Base-by-base conservation (phyloP, 805 yeast genomes). In the Spathaspora sp. region DNA sequence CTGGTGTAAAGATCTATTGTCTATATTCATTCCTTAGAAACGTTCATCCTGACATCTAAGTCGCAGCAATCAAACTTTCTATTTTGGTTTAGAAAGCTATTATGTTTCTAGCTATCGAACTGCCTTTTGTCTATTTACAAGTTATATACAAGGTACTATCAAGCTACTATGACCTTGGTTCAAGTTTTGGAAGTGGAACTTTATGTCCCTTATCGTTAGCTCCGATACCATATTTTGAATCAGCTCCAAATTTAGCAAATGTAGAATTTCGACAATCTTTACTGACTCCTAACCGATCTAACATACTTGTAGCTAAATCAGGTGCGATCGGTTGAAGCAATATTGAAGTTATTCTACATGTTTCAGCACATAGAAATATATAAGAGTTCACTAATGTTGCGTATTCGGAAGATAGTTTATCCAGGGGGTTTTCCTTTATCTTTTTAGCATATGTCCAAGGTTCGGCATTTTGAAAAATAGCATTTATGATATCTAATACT, bases 261-360 rank as follows among this genome's bases (percentile, higher is more conserved):
- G 72, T 69, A 5, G 75, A 42, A 1, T 69, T 61, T 44, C 93
- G 69, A 16, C 69, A 71, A 0, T 59, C 62, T 1, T 55, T 44
- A 6, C 60, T 60, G 1, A 90, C 96, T 11, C 76, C 80, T 49
- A 93, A 64, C 50, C 89, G 72, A 60, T 86, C 86, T 16, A 93
- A 70, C 5, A 89, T 69, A 10, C 69, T 67, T 0, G 60, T 55
- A 0, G 96, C 67, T 48, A 90, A 72, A 3, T 70, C 69, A 0
- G 98, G 97, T 42, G 88, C 82, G 23, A 93, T 75, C 1, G 97
- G 89, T 52, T 79, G 83, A 31, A 87, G 72, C 35, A 88, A 61
- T 7, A 93, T 83, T 1, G 93, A 76, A 10, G 80, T 60, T 0
- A 89, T 77, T 51, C 98, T 76, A 14, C 85, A 75, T 0, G 83